Conservation (phyloP, 2,329 filamentous ascomycete species). For the Lizonia empirigonia region DNA sequence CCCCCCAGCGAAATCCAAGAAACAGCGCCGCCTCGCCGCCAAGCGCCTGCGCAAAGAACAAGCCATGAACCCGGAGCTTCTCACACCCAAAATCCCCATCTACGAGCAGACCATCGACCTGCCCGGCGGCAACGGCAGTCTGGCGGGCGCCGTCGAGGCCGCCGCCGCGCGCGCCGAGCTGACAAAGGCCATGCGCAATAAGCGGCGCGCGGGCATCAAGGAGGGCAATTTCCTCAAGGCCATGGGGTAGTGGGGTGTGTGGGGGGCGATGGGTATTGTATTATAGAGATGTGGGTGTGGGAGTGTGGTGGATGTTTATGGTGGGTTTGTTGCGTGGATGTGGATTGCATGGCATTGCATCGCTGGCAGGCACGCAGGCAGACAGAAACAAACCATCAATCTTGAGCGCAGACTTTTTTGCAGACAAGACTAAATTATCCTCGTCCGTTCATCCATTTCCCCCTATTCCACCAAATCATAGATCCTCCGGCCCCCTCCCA, state of each 20-base stretch:
- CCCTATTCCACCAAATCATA: too few relatives aligned
- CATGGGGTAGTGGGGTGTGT: constrained; percentile 57
- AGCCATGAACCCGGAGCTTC: constrained; percentile 67
- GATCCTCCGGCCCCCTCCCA: too few relatives aligned
- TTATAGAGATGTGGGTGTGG: too few relatives aligned
- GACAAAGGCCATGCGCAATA: constrained; percentile 73
- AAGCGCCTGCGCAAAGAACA: constrained; percentile 68
- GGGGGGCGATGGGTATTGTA: too few relatives aligned
- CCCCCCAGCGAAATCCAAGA: constrained; percentile 70
- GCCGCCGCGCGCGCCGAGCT: constrained; percentile 64
- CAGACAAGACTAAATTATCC: too few relatives aligned
- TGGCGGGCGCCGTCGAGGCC: constrained; percentile 54
- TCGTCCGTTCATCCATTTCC: too few relatives aligned
- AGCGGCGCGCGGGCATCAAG: constrained; percentile 78
- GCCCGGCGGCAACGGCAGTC: constrained; percentile 58
- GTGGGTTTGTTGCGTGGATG: too few relatives aligned
- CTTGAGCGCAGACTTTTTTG: too few relatives aligned
- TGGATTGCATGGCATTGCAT: too few relatives aligned
- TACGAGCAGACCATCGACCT: constrained; percentile 81
- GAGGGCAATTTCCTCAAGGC: constrained; percentile 84
- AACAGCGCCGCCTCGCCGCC: constrained; percentile 73
- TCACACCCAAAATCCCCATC: constrained; percentile 70
- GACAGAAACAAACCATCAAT: too few relatives aligned
- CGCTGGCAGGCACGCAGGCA: too few relatives aligned
- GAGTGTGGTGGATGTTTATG: too few relatives aligned